A percentile compares a stretch with the other conserved stretches of the same genome.
phyloP scores from a whole-genome alignment of 352 stramenopile species.

The Achlya hypogyna region DNA sequence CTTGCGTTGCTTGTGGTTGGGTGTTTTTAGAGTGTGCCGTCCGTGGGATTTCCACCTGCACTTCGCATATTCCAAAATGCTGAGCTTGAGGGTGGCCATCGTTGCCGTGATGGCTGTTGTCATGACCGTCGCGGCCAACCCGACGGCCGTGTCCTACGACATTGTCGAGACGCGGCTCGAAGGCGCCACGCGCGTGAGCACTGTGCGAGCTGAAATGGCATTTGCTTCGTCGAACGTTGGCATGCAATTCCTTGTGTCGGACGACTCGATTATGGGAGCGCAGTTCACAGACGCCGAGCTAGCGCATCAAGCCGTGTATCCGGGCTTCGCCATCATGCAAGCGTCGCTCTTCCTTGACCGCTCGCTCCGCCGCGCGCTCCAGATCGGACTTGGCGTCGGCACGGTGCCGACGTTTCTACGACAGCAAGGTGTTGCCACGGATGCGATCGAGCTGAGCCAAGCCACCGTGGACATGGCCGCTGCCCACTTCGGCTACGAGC shows the following conservation, averaged over 20 bases:
- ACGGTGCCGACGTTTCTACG: slow-evolving; percentile 60
- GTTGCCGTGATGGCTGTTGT: background rate
- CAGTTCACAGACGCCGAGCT: slow-evolving; percentile 61
- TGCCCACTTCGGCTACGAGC: slow-evolving; percentile 66
- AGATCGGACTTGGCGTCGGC: slow-evolving; percentile 67
- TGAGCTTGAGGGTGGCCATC: background rate
- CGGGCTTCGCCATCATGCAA: slow-evolving; percentile 78
- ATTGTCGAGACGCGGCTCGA: background rate
- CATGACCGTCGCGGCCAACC: background rate
- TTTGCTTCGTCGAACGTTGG: slow-evolving; percentile 4
- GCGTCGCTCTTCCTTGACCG: slow-evolving; percentile 42
- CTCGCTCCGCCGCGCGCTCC: slow-evolving; percentile 34
- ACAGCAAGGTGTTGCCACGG: slow-evolving; percentile 45
- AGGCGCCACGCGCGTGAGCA: background rate
- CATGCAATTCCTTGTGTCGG: slow-evolving; percentile 57
- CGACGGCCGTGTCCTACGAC: background rate
- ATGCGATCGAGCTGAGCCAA: slow-evolving; percentile 69
- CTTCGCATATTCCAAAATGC: no score
- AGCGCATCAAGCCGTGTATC: slow-evolving; percentile 54
- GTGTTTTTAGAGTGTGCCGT: background rate
- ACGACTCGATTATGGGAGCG: slow-evolving; percentile 66
- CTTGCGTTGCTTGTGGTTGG: background rate
- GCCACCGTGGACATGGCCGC: slow-evolving; percentile 49
- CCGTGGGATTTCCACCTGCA: no score
- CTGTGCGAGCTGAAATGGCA: background rate